Percentiles rank a stretch among this genome's conserved stretches.
These are phyloP conservation scores for Cladosporium colombiae DNA, from an alignment of 2,329 filamentous ascomycete genomes.

Conservation along the genomic window DNA sequence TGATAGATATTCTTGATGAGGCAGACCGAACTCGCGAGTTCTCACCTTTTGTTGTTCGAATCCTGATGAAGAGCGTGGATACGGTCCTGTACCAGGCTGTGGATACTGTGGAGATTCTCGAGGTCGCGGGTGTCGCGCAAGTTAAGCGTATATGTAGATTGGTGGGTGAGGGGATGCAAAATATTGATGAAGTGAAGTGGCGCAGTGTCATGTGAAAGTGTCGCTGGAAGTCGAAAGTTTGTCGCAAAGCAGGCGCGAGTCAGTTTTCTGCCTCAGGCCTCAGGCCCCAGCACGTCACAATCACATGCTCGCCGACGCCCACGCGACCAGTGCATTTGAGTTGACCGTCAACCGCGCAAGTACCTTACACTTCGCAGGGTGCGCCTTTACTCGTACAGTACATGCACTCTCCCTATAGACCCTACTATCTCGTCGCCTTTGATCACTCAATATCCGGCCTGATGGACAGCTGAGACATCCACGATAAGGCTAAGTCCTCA, in stretches of 20 bases:
- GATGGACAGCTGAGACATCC: background rate
- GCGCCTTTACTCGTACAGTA: background rate
- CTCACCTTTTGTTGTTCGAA: constrained; percentile 3
- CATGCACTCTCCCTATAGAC: background rate
- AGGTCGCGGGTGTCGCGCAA: background rate
- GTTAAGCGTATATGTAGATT: background rate
- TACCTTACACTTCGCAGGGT: background rate
- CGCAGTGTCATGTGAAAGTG: background rate
- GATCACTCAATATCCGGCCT: background rate
- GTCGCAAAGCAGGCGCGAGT: constrained; percentile 10
- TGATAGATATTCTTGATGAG: background rate
- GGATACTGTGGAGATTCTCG: background rate
- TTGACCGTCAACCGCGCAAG: background rate
- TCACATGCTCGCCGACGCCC: constrained; percentile 2
- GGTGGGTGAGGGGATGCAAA: background rate
- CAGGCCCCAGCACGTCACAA: background rate
- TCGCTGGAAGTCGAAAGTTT: constrained; percentile 1
- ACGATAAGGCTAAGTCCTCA: constrained; percentile 14
- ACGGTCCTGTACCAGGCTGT: background rate
- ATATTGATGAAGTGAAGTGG: background rate
- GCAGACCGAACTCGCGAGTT: background rate
- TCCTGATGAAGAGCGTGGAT: background rate
- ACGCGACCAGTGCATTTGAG: constrained; percentile 3
- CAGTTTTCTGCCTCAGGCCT: background rate
- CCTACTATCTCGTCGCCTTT: background rate